Evolutionary conservation across 768 basidiomycete species (phyloP), one percentile per base, ranked within the genome.

Genomic region (Amylocystis lapponica): DNA sequence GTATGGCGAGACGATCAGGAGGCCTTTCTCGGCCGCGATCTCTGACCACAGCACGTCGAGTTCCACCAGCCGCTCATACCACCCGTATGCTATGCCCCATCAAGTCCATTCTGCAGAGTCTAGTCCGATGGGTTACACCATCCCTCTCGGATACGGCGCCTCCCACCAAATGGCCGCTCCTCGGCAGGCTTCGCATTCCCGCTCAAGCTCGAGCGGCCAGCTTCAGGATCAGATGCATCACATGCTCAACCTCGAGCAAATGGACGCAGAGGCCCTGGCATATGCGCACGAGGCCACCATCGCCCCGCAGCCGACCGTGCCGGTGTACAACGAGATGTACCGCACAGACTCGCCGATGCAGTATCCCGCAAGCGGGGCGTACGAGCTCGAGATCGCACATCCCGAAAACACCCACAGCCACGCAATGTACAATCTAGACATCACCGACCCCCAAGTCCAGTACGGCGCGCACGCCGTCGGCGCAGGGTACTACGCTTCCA

Each of bases 41-140:
- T 64, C 49, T 16, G 61, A 54, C 27, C 49, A 57, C 21, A 62
- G 63, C n/a, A 65, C 10, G 61, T n/a, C n/a, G n/a, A n/a, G n/a
- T n/a, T 60, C 48, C 10, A 39, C 14, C 49, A 55, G 30, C 57
- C 63, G 46, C 45, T 56, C 40, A 13, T 66, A 64, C 41, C 68
- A 57, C 55, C 64, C 62, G 21, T 67, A 67, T 50, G 61, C 62
- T 34, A 42, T 45, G 5, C 50, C 56, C 27, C 53, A 50, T 45
- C 54, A 44, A 19, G 49, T 43, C 36, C 54, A 50, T 38, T 62
- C 60, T 25, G 59, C 61, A 21, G 66, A 65, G 30, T 66, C 65
- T 10, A 63, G 56, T 44, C 62, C 54, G 51, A 61, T 46, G 67
- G 79, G 39, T 72, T 75, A 36, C 77, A 80, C 50, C 76, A 83